A percentile compares a stretch with the other conserved stretches of the same genome.
Evolutionary conservation across 176 grass and related monocot genomes (phyloP).

Genomic region (Musa troglodytarum): DNA sequence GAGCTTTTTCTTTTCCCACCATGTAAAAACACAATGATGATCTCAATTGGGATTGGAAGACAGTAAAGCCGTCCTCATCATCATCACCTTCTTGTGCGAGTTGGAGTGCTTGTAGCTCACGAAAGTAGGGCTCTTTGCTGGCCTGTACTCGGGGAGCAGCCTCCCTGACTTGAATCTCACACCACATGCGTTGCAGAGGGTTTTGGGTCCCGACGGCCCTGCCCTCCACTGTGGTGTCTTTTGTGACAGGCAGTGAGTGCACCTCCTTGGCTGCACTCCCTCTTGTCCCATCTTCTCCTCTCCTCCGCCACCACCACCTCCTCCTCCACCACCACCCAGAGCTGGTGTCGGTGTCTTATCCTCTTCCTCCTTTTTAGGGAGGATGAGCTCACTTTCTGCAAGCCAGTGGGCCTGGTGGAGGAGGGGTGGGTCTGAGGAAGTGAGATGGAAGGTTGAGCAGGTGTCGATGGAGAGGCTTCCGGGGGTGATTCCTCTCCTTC

Average conservation of each 20-base stretch:
- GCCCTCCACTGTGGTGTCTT: conserved; percentile 64
- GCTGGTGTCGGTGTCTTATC: conserved; percentile 18
- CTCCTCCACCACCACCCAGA: background rate
- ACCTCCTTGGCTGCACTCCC: conserved; percentile 44
- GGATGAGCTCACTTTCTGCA: conserved; percentile 88
- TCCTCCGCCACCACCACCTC: background rate
- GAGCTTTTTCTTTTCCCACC: too few species aligned
- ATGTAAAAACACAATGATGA: too few species aligned
- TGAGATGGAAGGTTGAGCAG: conserved; percentile 21
- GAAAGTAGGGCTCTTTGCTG: conserved; percentile 88
- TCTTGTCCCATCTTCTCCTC: conserved; percentile 2
- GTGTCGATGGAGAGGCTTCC: conserved; percentile 22
- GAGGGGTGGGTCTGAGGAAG: conserved; percentile 31
- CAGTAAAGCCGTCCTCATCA: conserved; percentile 54
- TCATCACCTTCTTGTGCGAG: conserved; percentile 95
- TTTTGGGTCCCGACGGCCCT: conserved; percentile 59
- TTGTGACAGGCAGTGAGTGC: conserved; percentile 61
- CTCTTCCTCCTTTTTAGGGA: conserved; percentile 43
- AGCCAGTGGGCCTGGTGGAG: conserved; percentile 69
- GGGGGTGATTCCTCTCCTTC: conserved; percentile 30
- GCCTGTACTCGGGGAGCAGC: conserved; percentile 84
- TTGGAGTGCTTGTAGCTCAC: conserved; percentile 84
- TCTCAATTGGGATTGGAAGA: conserved; percentile 11
- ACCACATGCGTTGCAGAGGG: conserved; percentile 54
- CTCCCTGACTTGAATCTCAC: conserved; percentile 69